Evolutionary conservation across 164 flowering plant genomes (phyloP), one percentile per base, ranked within the genome.

Genomic region (Paratinospora sagittata): DNA sequence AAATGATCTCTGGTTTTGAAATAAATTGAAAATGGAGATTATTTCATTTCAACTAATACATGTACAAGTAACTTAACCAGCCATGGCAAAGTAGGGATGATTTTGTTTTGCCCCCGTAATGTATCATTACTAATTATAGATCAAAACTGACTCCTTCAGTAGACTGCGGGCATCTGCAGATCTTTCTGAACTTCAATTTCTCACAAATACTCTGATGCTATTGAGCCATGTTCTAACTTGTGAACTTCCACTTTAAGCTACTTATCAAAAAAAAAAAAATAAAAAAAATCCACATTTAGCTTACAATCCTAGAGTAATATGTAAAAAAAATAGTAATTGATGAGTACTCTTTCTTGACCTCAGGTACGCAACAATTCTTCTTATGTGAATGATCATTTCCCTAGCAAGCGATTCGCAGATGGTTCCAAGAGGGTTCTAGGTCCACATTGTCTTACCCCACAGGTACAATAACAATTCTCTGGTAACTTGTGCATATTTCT

Each of bases 391-490:
- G 78, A 81, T 62, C 72, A 81, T 60, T 79, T 79, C 66, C 84
- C 88, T 26, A 67, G 70, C 67, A 94, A 89, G 80, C 90, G 92
- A 0, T 66, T 85, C 58, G 90, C 95, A 37, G 97, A 92, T 85
- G 90, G 92, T 66, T 94, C 97, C 27, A 94, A 94, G 80, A 87
- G 98, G 74, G 82, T 94, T 9, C 82, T 78, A 14, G 89, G 84
- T 16, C 97, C 95, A 24, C 79, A 77, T 66, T 85, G 79, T 47
- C 70, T 83, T 52, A 30, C 72, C 71, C 83, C 76, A 47, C 87
- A 84, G 88, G 94, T 87, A 76, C 47, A 45, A 7, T 21, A 10
- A 8, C n/a, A 33, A 37, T 21, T 0, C 47, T 34, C 24, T 11
- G 16, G 45, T 8, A 11, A 41, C 0, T 52, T 52, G 23, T 52